Conservation (phyloP, 306 rosid genomes). For the Acacia acuminata region DNA sequence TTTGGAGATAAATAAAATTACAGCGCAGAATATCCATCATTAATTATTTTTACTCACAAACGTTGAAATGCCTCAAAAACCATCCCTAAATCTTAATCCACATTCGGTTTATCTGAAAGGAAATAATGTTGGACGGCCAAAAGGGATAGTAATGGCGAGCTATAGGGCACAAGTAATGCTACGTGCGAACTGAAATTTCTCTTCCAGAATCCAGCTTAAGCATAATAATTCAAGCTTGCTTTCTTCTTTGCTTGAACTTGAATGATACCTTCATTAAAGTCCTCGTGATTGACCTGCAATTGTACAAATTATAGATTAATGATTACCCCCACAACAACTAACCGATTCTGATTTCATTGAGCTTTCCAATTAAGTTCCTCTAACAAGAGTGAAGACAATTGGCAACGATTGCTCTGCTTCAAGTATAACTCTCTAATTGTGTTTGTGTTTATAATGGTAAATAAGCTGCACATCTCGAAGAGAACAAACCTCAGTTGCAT, state of each 20-base stretch:
- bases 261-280: constrained; percentile 90
- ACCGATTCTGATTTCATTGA: not conserved
- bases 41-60: not conserved
- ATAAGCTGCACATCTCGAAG: constrained; percentile 1
- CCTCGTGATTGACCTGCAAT: constrained; percentile 86
- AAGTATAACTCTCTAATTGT: not conserved
- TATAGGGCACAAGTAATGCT: not conserved
- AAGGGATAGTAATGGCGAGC: not conserved
- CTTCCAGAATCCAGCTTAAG: constrained; percentile 42
- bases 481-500: constrained; percentile 75
- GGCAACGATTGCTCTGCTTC: not conserved
- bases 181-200: not conserved
- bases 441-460: not conserved
- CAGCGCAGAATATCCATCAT: not conserved
- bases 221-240: constrained; percentile 87
- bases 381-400: not conserved
- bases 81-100: not conserved
- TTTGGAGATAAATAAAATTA: not conserved
- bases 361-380: constrained; percentile 15
- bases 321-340: constrained; percentile 17
- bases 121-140: not conserved
- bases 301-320: constrained; percentile 5
- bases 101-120: not conserved
- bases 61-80: not conserved
- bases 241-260: constrained; percentile 97